These are phyloP conservation scores for Salix exigua DNA, from an alignment of 345 rosid species.

Conservation along the genomic window DNA sequence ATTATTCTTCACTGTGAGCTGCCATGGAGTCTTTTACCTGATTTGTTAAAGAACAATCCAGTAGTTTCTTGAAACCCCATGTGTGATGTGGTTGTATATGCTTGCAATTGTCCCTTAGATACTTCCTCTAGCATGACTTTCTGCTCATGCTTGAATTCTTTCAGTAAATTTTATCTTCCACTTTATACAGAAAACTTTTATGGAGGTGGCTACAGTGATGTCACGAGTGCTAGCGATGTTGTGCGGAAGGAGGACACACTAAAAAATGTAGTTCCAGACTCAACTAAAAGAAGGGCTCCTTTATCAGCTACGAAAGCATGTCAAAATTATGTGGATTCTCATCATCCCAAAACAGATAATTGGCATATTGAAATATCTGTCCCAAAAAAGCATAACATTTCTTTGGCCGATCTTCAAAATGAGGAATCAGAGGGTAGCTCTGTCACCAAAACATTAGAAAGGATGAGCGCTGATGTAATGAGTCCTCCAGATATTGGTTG, in stretches of 20 bases:
- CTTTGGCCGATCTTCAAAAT: constrained; percentile 42
- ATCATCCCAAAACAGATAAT: constrained; percentile 49
- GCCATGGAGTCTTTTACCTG: background rate
- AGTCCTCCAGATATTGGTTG: constrained; percentile 43
- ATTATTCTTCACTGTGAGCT: background rate
- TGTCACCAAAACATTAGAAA: constrained; percentile 54
- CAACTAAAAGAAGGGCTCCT: constrained; percentile 50
- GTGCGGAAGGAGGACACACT: constrained; percentile 42
- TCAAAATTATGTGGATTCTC: constrained; percentile 38
- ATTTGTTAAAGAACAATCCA: background rate
- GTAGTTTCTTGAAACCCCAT: background rate
- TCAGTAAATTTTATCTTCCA: constrained; percentile 4
- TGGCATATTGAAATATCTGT: constrained; percentile 81
- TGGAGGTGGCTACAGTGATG: constrained; percentile 54
- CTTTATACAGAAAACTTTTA: constrained; percentile 53
- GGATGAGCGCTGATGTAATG: constrained; percentile 33
- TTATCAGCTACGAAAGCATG: constrained; percentile 46
- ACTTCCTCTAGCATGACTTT: background rate
- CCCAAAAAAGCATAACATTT: constrained; percentile 39
- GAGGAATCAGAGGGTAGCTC: constrained; percentile 87
- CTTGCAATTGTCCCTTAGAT: background rate
- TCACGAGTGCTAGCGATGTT: constrained; percentile 47
- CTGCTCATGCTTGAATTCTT: constrained; percentile 1
- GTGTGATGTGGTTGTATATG: background rate
- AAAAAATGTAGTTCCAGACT: constrained; percentile 43